Percentiles rank a stretch among this genome's conserved stretches.
Conservation (phyloP, 108 stramenopile genomes). For the Poteriospumella lacustris region DNA sequence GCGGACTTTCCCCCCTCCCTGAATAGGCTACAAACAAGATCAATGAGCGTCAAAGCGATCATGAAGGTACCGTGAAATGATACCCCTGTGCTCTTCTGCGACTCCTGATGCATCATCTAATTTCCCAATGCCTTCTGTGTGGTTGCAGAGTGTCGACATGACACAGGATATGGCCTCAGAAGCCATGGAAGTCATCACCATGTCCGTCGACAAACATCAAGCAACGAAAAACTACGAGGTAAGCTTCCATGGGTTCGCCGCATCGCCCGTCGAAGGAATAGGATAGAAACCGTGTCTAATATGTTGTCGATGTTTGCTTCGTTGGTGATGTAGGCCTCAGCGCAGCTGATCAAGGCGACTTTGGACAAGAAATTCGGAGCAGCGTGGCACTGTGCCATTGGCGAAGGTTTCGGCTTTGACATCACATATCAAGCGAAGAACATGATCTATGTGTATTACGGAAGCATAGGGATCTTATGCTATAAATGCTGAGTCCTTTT, state of each 20-base stretch:
- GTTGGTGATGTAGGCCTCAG: constrained; percentile 55
- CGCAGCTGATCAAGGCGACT: constrained; percentile 65
- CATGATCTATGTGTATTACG: constrained; percentile 31
- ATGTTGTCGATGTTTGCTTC: too few species aligned
- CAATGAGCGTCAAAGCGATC: too few species aligned
- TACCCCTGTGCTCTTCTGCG: too few species aligned
- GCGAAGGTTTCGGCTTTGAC: constrained; percentile 29
- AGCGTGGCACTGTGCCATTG: constrained; percentile 68
- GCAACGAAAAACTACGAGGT: constrained; percentile 66
- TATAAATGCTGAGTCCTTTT: constrained; percentile 31
- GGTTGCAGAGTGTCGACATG: constrained; percentile 61
- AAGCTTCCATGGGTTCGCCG: background rate
- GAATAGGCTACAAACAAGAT: too few species aligned
- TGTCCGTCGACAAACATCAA: constrained; percentile 70
- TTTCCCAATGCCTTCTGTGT: too few species aligned
- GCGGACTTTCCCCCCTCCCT: too few species aligned
- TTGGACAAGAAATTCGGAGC: constrained; percentile 77
- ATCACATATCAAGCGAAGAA: constrained; percentile 32
- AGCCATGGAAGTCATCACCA: constrained; percentile 69
- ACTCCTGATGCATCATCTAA: too few species aligned
- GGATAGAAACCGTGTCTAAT: too few species aligned
- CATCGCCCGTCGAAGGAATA: too few species aligned
- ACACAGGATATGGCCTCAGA: constrained; percentile 70
- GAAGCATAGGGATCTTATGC: constrained; percentile 14
- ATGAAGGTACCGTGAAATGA: too few species aligned